Conservation (phyloP, 129 eudicot genomes). For the Flaveria sonorensis region DNA sequence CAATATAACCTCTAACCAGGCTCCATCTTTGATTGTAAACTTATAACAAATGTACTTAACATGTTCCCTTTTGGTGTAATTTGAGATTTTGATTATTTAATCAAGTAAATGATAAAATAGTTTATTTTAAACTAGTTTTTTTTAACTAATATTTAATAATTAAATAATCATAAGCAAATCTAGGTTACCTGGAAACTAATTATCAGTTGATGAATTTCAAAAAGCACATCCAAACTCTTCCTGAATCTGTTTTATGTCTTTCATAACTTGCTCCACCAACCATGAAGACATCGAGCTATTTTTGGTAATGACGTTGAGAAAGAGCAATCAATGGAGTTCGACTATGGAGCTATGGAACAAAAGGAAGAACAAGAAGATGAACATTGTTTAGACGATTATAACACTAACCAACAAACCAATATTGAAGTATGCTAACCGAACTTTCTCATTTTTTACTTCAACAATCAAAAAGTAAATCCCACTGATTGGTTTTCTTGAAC, state of each 20-base stretch:
- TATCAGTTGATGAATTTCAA: not conserved
- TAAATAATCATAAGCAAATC: not conserved
- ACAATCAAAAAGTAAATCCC: not conserved
- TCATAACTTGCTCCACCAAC: not conserved
- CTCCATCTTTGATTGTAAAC: too few relatives aligned
- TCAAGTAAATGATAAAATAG: too few relatives aligned
- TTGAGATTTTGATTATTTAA: too few relatives aligned
- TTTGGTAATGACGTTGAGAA: slow-evolving; percentile 50
- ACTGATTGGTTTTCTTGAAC: slow-evolving; percentile 27
- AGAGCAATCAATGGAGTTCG: slow-evolving; percentile 37
- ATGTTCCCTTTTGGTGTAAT: too few relatives aligned
- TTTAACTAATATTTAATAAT: not conserved
- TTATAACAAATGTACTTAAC: too few relatives aligned
- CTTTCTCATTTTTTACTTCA: slow-evolving; percentile 2
- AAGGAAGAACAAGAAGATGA: slow-evolving; percentile 34
- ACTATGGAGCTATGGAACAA: slow-evolving; percentile 37
- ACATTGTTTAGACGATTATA: slow-evolving; percentile 30
- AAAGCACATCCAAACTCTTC: not conserved
- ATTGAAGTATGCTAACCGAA: slow-evolving; percentile 40
- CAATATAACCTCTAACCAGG: too few relatives aligned
- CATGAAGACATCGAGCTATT: slow-evolving; percentile 53
- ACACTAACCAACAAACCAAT: slow-evolving; percentile 29
- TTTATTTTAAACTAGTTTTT: too few relatives aligned
- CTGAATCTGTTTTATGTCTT: not conserved
- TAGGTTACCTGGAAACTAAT: not conserved